Evolutionary conservation across 306 rosid species (phyloP), one percentile per base, ranked within the genome.

Genomic region (Ormosia emarginata): DNA sequence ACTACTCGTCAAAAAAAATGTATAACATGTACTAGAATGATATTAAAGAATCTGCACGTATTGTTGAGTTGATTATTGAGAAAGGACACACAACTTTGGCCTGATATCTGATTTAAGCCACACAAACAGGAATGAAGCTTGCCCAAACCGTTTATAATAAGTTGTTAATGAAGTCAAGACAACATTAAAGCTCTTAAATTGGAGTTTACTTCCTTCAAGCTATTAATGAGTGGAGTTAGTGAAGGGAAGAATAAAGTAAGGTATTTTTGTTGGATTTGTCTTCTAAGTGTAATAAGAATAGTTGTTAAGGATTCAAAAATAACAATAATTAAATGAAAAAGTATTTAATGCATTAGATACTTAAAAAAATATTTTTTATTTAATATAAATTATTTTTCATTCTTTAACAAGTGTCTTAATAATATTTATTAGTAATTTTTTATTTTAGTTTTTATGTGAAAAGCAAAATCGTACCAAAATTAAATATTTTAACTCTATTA

Each of bases 141-240:
- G 55, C 7, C 71, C 40, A 63, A 56, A 57, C 64, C 24, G 12
- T 17, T 58, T 29, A 73, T 59, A 37, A 18, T n/a, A 72, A 52
- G 34, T 56, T 33, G 79, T 29, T 77, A 70, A 64, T 81, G 62
- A 85, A 77, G 77, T 64, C 68, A 55, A 53, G 74, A 74, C 77
- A 62, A 71, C 44, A 74, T 33, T 33, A 53, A 78, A 37, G 18
- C 74, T 62, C 66, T 75, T 75, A 33, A 80, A 49, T 50, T 41
- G 82, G 75, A 75, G 41, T 43, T 75, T 69, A 40, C 69, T 57
- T 32, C 8, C 39, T 41, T 62, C 29, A 29, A 81, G 33, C 56
- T 11, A 24, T 52, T 30, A 46, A 50, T 12, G 2, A 62, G 61
- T 57, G 49, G 78, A 37, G 39, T 15, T 0, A 7, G 9, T 17